A percentile compares a stretch with the other conserved stretches of the same genome.
Conservation (phyloP, 352 stramenopile genomes). For the Chrysophaeum taylorii region DNA sequence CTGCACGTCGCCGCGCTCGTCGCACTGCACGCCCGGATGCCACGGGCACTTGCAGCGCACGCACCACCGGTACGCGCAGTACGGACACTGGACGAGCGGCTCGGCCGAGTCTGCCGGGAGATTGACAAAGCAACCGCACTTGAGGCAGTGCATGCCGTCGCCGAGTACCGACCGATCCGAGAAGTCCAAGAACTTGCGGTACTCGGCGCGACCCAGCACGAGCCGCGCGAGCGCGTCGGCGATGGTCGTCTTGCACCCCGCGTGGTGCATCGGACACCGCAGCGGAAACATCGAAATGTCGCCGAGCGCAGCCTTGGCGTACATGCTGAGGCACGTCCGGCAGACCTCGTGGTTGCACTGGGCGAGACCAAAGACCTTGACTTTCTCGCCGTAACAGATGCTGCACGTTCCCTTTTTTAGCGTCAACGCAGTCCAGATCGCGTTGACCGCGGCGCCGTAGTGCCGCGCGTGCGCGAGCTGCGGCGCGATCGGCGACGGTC, state of each 20-base stretch:
- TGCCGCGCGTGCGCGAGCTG: not conserved
- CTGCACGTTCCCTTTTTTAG: not conserved
- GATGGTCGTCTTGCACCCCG: constrained; percentile 8
- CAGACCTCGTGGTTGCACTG: constrained; percentile 13
- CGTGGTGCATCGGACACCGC: constrained; percentile 17
- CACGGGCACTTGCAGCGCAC: constrained; percentile 24
- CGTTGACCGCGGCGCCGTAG: not conserved
- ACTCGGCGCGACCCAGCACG: constrained; percentile 10
- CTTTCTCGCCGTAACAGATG: constrained; percentile 21
- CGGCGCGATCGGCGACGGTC: not conserved
- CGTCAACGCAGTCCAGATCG: not conserved
- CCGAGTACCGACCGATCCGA: constrained; percentile 12
- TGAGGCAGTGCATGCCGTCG: constrained; percentile 15
- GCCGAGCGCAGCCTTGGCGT: constrained; percentile 13
- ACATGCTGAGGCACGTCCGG: constrained; percentile 1
- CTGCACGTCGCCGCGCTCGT: constrained; percentile 14
- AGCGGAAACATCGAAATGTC: constrained; percentile 21
- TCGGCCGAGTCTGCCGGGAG: constrained; percentile 3
- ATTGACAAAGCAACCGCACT: constrained; percentile 20
- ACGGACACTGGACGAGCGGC: constrained; percentile 22
- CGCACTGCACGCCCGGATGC: constrained; percentile 18
- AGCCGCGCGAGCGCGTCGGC: not conserved
- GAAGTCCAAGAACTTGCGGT: constrained; percentile 17
- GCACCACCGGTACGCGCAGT: constrained; percentile 27
- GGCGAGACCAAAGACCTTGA: not conserved